These are phyloP conservation scores for Amanita pseudoporphyria DNA, from an alignment of 768 basidiomycete species.

Conservation along the genomic window DNA sequence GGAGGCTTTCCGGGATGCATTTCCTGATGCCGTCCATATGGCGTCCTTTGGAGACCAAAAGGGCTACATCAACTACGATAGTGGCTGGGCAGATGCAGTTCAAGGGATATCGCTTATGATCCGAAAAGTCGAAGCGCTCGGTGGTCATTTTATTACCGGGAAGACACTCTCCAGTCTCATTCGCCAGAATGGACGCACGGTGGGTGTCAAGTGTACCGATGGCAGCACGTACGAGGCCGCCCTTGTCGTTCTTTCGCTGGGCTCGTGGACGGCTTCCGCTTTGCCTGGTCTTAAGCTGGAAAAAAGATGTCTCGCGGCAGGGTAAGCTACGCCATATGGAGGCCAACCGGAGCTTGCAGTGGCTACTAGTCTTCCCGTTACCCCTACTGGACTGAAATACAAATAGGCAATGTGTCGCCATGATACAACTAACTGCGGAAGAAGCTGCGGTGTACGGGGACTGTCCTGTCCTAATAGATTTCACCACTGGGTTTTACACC, in stretches of 20 bases:
- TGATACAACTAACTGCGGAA: constrained; percentile 61
- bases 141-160: constrained; percentile 50
- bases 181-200: constrained; percentile 29
- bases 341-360: neutral
- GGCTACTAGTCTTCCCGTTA: neutral
- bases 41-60: constrained; percentile 24
- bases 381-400: neutral
- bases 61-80: constrained; percentile 67
- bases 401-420: constrained; percentile 71
- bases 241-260: constrained; percentile 60
- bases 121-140: constrained; percentile 42
- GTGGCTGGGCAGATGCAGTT: constrained; percentile 80
- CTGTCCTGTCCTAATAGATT: constrained; percentile 67
- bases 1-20: constrained; percentile 34
- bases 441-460: constrained; percentile 55
- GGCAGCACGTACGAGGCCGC: constrained; percentile 48
- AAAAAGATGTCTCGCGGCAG: constrained; percentile 61
- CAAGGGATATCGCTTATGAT: constrained; percentile 53
- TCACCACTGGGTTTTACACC: constrained; percentile 65
- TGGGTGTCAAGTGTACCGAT: constrained; percentile 54
- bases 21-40: constrained; percentile 32
- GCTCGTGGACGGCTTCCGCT: constrained; percentile 79
- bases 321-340: constrained; percentile 35
- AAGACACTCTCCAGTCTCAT: constrained; percentile 46
- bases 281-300: constrained; percentile 53